A percentile compares a stretch with the other conserved stretches of the same genome.
These are phyloP conservation scores for Arabidopsis hybrid DNA, from an alignment of 441 rosid species.

Conservation along the genomic window DNA sequence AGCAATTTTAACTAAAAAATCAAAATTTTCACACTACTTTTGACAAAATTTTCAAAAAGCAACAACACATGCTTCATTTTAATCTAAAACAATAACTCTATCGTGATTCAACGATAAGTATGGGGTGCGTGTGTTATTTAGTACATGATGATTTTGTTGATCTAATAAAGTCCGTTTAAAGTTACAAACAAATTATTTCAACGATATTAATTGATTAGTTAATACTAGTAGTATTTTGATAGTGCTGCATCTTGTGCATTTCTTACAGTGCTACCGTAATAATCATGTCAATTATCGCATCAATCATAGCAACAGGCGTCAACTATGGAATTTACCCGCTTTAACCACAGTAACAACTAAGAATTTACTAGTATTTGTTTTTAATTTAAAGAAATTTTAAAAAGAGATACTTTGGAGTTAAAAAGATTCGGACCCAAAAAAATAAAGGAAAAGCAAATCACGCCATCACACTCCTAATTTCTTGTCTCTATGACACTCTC, in stretches of 20 bases:
- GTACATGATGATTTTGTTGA: no score
- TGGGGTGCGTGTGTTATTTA: no score
- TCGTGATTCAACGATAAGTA: neutral
- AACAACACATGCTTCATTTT: constrained; percentile 23
- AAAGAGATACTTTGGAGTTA: constrained; percentile 53
- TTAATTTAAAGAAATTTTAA: neutral
- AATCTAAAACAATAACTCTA: neutral
- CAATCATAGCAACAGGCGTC: constrained; percentile 35
- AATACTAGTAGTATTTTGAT: no score
- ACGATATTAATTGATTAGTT: no score
- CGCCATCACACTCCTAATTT: constrained; percentile 28
- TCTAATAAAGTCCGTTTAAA: no score
- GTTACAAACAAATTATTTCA: no score
- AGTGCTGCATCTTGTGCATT: neutral
- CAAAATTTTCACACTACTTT: constrained; percentile 46
- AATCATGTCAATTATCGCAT: constrained; percentile 43
- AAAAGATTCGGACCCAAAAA: constrained; percentile 29
- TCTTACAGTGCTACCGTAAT: constrained; percentile 25
- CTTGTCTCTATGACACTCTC: constrained; percentile 38
- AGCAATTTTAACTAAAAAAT: constrained; percentile 32
- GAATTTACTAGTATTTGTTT: neutral
- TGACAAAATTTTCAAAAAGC: constrained; percentile 36
- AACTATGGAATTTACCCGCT: constrained; percentile 23
- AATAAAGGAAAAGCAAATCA: neutral
- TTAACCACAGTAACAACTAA: constrained; percentile 17